These are phyloP conservation scores for Volvox carteri DNA, from an alignment of 163 green algal species.

Conservation along the genomic window DNA sequence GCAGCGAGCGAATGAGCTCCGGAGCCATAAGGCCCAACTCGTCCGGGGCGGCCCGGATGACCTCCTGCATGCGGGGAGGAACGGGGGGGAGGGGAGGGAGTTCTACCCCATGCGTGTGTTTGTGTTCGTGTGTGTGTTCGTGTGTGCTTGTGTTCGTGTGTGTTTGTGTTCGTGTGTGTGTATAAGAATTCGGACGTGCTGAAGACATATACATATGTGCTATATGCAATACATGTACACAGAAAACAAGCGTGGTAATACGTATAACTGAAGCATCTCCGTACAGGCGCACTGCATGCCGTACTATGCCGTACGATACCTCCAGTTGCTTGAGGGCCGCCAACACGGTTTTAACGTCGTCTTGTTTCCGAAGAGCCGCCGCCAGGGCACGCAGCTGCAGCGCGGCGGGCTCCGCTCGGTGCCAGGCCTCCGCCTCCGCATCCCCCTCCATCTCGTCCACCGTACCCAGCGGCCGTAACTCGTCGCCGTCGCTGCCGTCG, in stretches of 20 bases:
- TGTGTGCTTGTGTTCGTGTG: no score
- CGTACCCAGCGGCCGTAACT: conserved; percentile 16
- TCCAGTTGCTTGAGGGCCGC: conserved; percentile 66
- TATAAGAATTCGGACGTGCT: no score
- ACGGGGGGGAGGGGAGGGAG: neutral
- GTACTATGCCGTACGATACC: no score
- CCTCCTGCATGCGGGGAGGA: conserved; percentile 57
- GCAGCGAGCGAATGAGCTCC: conserved; percentile 77
- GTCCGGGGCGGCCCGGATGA: conserved; percentile 81
- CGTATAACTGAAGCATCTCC: no score
- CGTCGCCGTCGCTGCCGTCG: neutral
- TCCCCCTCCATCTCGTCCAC: conserved; percentile 63
- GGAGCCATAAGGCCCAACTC: conserved; percentile 78
- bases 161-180: no score
- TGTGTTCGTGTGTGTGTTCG: no score
- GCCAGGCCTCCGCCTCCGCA: conserved; percentile 38
- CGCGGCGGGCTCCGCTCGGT: conserved; percentile 8
- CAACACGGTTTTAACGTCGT: conserved; percentile 79
- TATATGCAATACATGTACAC: no score
- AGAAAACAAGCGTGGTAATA: no score
- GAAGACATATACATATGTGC: no score
- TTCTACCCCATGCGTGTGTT: neutral
- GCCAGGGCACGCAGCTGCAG: conserved; percentile 78
- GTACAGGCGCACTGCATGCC: no score
- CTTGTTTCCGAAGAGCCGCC: conserved; percentile 76